A percentile compares a stretch with the other conserved stretches of the same genome.
These are phyloP conservation scores for Colletotrichum navitas DNA, from an alignment of 2,329 filamentous ascomycete genomes.

Conservation along the genomic window DNA sequence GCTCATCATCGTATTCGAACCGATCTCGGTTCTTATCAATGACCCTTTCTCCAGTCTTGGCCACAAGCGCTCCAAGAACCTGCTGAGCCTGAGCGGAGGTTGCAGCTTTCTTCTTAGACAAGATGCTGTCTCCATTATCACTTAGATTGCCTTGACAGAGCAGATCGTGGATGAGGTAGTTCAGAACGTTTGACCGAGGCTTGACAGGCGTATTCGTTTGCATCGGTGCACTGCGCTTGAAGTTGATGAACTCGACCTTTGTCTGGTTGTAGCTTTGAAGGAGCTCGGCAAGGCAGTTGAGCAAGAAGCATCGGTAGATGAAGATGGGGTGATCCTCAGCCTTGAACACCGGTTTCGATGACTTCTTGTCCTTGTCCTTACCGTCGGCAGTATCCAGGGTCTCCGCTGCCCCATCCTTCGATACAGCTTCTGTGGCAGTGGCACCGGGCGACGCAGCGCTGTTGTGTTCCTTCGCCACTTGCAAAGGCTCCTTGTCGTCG, in stretches of 20 bases:
- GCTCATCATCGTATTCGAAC: slow-evolving; percentile 80
- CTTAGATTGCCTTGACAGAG: slow-evolving; percentile 71
- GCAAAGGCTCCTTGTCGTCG: slow-evolving; percentile 79
- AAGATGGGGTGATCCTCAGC: slow-evolving; percentile 95
- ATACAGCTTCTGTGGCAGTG: slow-evolving; percentile 11
- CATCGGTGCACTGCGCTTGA: slow-evolving; percentile 90
- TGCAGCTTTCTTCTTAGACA: slow-evolving; percentile 85
- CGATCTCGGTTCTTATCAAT: slow-evolving; percentile 68
- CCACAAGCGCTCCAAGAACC: slow-evolving; percentile 86
- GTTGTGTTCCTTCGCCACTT: slow-evolving; percentile 58
- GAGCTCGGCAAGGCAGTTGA: slow-evolving; percentile 92
- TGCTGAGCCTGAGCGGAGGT: slow-evolving; percentile 89
- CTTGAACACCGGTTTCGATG: slow-evolving; percentile 83
- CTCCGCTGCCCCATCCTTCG: slow-evolving; percentile 41
- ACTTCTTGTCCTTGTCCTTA: slow-evolving; percentile 68
- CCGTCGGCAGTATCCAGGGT: slow-evolving; percentile 42
- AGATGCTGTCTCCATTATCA: slow-evolving; percentile 79
- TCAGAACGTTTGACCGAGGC: slow-evolving; percentile 90
- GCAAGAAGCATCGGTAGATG: slow-evolving; percentile 93
- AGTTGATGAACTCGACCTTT: slow-evolving; percentile 99
- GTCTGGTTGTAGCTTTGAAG: slow-evolving; percentile 92
- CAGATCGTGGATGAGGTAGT: slow-evolving; percentile 90
- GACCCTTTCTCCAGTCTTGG: slow-evolving; percentile 85
- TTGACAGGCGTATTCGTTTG: slow-evolving; percentile 91
- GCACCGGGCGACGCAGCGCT: slow-evolving; percentile 49